Evolutionary conservation across 495 filamentous ascomycete species (phyloP).

Genomic region (Oleoguttula mirabilis): DNA sequence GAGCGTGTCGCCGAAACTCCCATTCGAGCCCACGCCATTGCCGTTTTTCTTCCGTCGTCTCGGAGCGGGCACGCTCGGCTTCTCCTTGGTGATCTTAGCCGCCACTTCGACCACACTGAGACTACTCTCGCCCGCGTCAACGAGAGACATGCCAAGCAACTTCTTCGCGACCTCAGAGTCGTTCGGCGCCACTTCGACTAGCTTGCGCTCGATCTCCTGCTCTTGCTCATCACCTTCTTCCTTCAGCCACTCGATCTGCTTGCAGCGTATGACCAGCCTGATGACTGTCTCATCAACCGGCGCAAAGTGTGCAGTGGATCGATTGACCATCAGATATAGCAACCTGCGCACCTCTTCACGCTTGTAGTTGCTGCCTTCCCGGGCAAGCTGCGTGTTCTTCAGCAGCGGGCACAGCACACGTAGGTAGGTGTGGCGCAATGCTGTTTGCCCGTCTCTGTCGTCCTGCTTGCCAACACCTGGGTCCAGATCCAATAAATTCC

Average conservation of each 20-base stretch:
- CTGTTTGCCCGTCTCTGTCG: constrained; percentile 30
- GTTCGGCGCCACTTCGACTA: constrained; percentile 11
- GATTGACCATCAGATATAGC: constrained; percentile 47
- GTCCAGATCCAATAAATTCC: constrained; percentile 76
- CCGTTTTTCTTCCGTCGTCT: constrained; percentile 11
- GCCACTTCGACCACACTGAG: constrained; percentile 21
- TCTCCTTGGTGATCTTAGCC: constrained; percentile 19
- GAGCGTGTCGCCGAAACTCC: too few relatives aligned
- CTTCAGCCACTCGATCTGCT: constrained; percentile 69
- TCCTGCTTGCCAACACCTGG: constrained; percentile 38
- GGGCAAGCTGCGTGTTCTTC: constrained; percentile 75
- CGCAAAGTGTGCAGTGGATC: constrained; percentile 56
- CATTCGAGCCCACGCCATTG: constrained; percentile 10
- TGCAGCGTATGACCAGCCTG: constrained; percentile 69
- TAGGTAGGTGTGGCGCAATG: constrained; percentile 93
- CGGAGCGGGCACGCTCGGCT: constrained; percentile 18
- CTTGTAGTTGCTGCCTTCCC: constrained; percentile 75
- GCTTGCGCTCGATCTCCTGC: constrained; percentile 30
- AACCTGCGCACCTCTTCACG: constrained; percentile 68
- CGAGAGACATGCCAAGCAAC: constrained; percentile 43
- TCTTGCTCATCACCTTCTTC: constrained; percentile 34
- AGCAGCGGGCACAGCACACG: constrained; percentile 85
- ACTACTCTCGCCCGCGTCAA: constrained; percentile 24
- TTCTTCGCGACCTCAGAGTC: constrained; percentile 16
- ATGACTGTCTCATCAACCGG: constrained; percentile 84